Evolutionary conservation across 352 stramenopile species (phyloP).

Genomic region (Phytophthora tentaculata): DNA sequence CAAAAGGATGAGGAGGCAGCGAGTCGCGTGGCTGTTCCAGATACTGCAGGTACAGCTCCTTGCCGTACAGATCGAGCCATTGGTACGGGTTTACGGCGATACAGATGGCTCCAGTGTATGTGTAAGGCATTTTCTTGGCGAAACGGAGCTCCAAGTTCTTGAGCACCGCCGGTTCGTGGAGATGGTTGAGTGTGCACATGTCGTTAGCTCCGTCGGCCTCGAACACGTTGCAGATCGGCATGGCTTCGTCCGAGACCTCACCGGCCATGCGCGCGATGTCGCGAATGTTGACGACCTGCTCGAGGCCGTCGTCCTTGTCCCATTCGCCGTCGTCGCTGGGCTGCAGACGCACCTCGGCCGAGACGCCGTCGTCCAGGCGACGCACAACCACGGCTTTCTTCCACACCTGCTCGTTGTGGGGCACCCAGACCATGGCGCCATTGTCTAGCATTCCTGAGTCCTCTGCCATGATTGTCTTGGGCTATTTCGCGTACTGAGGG

Average conservation of each 20-base stretch:
- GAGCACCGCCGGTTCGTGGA: conserved; percentile 79
- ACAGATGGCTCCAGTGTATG: conserved; percentile 83
- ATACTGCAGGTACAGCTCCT: conserved; percentile 72
- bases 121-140: conserved; percentile 75
- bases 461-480: conserved; percentile 36
- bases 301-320: conserved; percentile 63
- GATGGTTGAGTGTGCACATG: conserved; percentile 83
- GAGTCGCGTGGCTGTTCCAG: conserved; percentile 59
- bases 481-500: conserved; percentile 32
- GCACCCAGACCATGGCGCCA: conserved; percentile 83
- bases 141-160: conserved; percentile 83
- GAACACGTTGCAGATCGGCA: conserved; percentile 89
- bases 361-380: conserved; percentile 52
- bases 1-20: conserved; percentile 72
- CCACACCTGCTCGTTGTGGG: conserved; percentile 77
- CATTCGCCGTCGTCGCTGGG: conserved; percentile 59
- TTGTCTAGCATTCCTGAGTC: conserved; percentile 62
- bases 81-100: conserved; percentile 86
- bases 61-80: conserved; percentile 79
- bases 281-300: conserved; percentile 65
- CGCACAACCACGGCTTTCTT: conserved; percentile 76
- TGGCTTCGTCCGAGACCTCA: conserved; percentile 76
- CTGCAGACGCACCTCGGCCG: conserved; percentile 71
- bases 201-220: conserved; percentile 66
- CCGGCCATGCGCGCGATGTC: conserved; percentile 73